Evolutionary conservation across 768 basidiomycete species (phyloP).

Genomic region (Xerocomus brunneocitrinus): DNA sequence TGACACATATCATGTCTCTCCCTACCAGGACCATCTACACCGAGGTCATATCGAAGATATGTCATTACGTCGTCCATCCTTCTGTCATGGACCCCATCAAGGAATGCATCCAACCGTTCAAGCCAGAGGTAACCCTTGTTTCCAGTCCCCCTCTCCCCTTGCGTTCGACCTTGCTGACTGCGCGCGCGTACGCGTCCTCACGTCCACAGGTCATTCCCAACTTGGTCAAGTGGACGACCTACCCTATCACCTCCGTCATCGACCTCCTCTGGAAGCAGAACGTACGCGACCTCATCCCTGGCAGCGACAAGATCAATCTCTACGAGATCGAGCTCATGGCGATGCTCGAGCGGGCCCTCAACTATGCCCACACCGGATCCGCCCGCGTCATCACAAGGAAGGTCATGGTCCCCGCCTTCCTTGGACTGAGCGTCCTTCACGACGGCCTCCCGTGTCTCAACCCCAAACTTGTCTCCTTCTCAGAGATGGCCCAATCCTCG

Average conservation of each 20-base stretch:
- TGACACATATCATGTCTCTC: background rate
- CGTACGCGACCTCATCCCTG: background rate
- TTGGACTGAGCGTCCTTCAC: background rate
- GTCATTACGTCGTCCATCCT: background rate
- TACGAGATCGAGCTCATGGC: conserved; percentile 6
- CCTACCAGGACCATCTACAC: background rate
- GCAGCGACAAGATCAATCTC: background rate
- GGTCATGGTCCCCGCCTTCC: background rate
- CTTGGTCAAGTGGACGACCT: conserved; percentile 3
- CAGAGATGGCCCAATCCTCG: too few relatives aligned
- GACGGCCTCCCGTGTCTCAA: background rate
- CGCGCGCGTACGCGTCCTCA: background rate
- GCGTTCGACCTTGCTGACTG: too few relatives aligned
- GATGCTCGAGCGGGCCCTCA: conserved; percentile 1
- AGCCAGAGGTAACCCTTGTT: background rate
- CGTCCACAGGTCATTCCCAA: conserved; percentile 5
- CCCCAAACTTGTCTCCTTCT: background rate
- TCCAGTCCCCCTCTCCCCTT: background rate
- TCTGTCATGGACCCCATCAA: conserved; percentile 1
- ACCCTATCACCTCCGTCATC: background rate
- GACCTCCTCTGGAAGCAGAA: background rate
- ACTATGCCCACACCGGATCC: conserved; percentile 3
- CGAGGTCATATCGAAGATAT: background rate
- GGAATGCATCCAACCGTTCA: background rate
- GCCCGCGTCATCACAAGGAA: background rate